Base-by-base conservation (phyloP, 2,329 filamentous ascomycete species). In the Diaporthe velutina region DNA sequence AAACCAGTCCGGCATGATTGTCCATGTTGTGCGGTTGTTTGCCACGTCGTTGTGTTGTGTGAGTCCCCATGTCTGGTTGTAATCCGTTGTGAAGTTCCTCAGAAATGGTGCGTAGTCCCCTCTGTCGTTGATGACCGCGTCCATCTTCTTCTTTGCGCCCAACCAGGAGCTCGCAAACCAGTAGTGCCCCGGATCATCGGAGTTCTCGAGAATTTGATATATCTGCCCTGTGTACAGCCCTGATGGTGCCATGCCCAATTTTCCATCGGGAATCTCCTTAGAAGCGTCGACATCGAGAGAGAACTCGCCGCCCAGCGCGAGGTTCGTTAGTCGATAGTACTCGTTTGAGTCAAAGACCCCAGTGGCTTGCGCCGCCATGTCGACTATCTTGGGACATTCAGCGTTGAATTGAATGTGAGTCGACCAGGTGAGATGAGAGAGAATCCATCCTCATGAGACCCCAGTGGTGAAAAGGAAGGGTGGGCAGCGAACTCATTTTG, bases 291-390 rank as follows among this genome's bases (percentile, higher is more conserved):
- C 60, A 64, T 73, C 71, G 19, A 73, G 50, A 25, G 71, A 73
- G 15, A 50, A 58, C 60, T 57, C 60, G 45, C 58, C 58, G 61
- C 71, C 71, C 35, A 73, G 71, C 42, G 71, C 71, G 60, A 73
- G 48, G 38, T 73, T 73, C 50, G 54, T 57, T 6, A 73, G 28
- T 28, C 71, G 71, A 25, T 73, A 73, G 52, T 68, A 73, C 28
- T 67, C 35, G 40, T 73, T 73, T 38, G 71, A 52, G 35, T 73
- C 71, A 57, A 73, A 73, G 45, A 30, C 64, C 64, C 64, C 64
- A 68, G 64, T 68, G 64, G 64, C 64, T 68, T 68, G 64, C 64
- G 33, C 64, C 64, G 64, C 64, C 64, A 68, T 68, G 33, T 68
- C n/a, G 40, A 40, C 64, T 68, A n/a, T 52, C 64, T 40, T 54